Evolutionary conservation across 257 asterid genomes (phyloP), one percentile per base, ranked within the genome.

Genomic region (Henckelia pumila): DNA sequence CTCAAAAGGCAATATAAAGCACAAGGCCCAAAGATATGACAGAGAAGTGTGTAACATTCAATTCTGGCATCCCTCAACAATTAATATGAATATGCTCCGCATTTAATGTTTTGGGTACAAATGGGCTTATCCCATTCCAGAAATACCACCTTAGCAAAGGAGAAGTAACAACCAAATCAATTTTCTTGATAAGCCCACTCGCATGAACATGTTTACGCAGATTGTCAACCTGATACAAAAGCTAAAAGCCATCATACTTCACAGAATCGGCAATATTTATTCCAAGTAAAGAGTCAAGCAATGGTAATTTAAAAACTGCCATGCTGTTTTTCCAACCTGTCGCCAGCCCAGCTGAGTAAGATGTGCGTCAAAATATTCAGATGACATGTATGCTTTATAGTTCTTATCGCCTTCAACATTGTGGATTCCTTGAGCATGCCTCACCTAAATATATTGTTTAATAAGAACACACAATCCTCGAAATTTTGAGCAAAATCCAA

Each of bases 351-450:
- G 77, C 68, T 82, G 87, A 74, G 97, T 91, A 68, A 91, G 82
- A n/a, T 88, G 84, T n/a, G 97, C 97, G 75, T 91, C 97, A 73
- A 91, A 88, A 78, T 86, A 88, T 61, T 88, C 91, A 9, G 83
- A 83, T 71, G 96, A 85, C 97, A 88, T 78, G 75, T 74, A 86
- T 56, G 85, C 83, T 76, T 91, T 86, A 56, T 88, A 85, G 76
- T 83, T 86, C 70, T 86, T 91, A 53, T 86, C 97, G 73, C 96
- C 96, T 24, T 80, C 91, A 13, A 91, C 96, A 68, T 91, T 91
- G 80, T 91, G 97, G 66, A 85, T 81, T 53, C 97, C 97, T 73
- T 91, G 97, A 77, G 93, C 96, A 78, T 91, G 97, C 91, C 97
- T 91, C 80, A 91, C 97, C 97, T 91, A 80, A 67, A 82, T 74